These are phyloP conservation scores for Solanum etuberosum DNA, from an alignment of 257 asterid species.

Conservation along the genomic window DNA sequence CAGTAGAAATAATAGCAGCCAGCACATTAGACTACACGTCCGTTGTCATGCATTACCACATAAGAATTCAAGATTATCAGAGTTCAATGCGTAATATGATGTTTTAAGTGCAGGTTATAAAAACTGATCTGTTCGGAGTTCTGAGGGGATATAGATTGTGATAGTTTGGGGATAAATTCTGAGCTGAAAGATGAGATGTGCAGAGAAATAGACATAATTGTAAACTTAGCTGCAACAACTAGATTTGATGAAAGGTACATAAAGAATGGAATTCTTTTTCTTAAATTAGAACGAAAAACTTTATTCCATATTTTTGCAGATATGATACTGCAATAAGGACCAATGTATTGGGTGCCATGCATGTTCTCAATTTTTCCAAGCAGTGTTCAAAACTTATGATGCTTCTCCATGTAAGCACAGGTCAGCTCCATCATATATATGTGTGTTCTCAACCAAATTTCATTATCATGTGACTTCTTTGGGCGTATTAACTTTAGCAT, in stretches of 20 bases:
- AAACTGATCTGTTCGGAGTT: conserved; percentile 22
- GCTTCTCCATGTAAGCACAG: conserved; percentile 13
- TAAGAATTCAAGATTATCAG: neutral
- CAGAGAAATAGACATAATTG: conserved; percentile 26
- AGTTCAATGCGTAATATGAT: neutral
- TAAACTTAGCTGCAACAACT: conserved; percentile 61
- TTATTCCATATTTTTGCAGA: neutral
- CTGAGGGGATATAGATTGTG: neutral
- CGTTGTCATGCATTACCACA: neutral
- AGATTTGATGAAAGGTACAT: conserved; percentile 24
- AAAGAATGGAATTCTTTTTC: neutral
- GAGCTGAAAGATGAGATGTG: conserved; percentile 11
- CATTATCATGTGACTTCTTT: neutral
- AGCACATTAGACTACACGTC: neutral
- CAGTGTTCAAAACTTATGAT: neutral
- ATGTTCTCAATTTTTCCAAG: conserved; percentile 7
- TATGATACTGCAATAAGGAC: conserved; percentile 6
- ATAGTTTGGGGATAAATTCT: neutral
- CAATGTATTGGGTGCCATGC: neutral
- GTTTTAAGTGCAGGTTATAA: conserved; percentile 16
- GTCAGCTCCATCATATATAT: neutral
- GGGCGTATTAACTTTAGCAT: neutral
- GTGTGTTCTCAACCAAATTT: neutral
- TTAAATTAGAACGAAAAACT: neutral
- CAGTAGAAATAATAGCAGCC: neutral